A percentile compares a stretch with the other conserved stretches of the same genome.
phyloP scores from a whole-genome alignment of 108 stramenopile species.

The Mediolabrus comicus region DNA sequence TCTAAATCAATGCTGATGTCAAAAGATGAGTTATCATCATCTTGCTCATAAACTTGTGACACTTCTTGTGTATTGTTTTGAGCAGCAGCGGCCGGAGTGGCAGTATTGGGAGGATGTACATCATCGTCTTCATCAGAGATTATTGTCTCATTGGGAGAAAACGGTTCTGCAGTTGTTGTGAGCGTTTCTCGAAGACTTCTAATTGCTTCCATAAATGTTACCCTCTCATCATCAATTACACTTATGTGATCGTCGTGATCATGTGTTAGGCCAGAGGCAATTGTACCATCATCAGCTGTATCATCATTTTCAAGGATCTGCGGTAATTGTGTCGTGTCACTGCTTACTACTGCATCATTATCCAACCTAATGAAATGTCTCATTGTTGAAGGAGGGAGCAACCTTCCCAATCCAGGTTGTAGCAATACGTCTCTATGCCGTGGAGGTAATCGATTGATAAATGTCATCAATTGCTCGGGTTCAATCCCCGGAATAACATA shows the following conservation, averaged over 20 bases:
- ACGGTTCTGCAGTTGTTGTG: not conserved
- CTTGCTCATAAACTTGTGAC: not conserved
- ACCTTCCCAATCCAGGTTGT: constrained; percentile 53
- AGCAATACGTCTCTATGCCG: constrained; percentile 57
- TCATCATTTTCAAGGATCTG: constrained; percentile 6
- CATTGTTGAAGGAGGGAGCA: constrained; percentile 45
- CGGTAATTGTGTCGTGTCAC: not conserved
- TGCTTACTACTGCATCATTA: not conserved
- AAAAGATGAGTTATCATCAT: constrained; percentile 14
- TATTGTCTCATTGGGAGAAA: not conserved
- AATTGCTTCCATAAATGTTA: constrained; percentile 40
- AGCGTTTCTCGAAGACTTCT: constrained; percentile 32
- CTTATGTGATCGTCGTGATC: constrained; percentile 14
- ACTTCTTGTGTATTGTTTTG: constrained; percentile 3
- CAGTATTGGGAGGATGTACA: not conserved
- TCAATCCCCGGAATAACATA: constrained; percentile 79
- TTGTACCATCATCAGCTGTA: constrained; percentile 35
- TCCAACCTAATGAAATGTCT: constrained; percentile 26
- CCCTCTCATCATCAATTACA: constrained; percentile 9
- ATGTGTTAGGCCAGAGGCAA: constrained; percentile 22
- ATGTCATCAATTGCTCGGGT: constrained; percentile 53
- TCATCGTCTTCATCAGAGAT: not conserved
- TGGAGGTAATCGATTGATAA: constrained; percentile 58
- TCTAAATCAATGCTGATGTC: constrained; percentile 3
- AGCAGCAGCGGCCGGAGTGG: not conserved